Conservation (phyloP, 495 filamentous ascomycete genomes). For the Monascus purpureus region DNA sequence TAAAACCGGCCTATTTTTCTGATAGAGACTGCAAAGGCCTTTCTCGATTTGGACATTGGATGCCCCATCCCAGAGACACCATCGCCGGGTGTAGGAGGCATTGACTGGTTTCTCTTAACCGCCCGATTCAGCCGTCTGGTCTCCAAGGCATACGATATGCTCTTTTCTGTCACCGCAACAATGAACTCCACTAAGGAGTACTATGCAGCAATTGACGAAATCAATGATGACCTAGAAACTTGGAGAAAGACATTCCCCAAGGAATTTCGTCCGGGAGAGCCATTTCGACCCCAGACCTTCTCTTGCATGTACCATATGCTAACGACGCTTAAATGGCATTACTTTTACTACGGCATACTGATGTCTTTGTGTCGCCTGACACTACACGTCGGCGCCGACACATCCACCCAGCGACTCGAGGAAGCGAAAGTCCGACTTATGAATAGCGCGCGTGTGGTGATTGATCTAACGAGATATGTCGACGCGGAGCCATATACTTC, state of each 20-base stretch:
- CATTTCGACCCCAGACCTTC: slow-evolving; percentile 3
- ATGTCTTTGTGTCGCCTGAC: slow-evolving; percentile 16
- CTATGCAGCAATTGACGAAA: slow-evolving; percentile 10
- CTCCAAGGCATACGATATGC: slow-evolving; percentile 14
- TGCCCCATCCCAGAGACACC: slow-evolving; percentile 17
- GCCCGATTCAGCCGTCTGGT: slow-evolving; percentile 14
- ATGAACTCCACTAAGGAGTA: slow-evolving; percentile 9
- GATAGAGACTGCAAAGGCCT: too few relatives aligned
- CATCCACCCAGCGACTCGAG: slow-evolving; percentile 4
- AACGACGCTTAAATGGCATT: slow-evolving; percentile 1
- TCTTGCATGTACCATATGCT: slow-evolving; percentile 1
- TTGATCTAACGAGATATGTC: slow-evolving; percentile 19
- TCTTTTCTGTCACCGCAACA: slow-evolving; percentile 18
- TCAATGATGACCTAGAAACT: slow-evolving; percentile 13
- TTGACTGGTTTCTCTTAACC: slow-evolving; percentile 18
- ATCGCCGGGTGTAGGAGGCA: slow-evolving; percentile 11
- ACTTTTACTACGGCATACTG: slow-evolving; percentile 13
- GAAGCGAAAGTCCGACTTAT: slow-evolving; percentile 11
- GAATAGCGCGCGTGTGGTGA: slow-evolving; percentile 11
- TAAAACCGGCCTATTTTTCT: not conserved
- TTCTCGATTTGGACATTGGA: slow-evolving; percentile 15
- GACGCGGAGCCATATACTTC: slow-evolving; percentile 17
- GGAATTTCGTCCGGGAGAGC: slow-evolving; percentile 12
- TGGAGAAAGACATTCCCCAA: slow-evolving; percentile 16
- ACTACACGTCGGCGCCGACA: slow-evolving; percentile 11